Evolutionary conservation across 176 grass and related monocot species (phyloP), one percentile per base, ranked within the genome.

Genomic region (Puccinellia tenuiflora): DNA sequence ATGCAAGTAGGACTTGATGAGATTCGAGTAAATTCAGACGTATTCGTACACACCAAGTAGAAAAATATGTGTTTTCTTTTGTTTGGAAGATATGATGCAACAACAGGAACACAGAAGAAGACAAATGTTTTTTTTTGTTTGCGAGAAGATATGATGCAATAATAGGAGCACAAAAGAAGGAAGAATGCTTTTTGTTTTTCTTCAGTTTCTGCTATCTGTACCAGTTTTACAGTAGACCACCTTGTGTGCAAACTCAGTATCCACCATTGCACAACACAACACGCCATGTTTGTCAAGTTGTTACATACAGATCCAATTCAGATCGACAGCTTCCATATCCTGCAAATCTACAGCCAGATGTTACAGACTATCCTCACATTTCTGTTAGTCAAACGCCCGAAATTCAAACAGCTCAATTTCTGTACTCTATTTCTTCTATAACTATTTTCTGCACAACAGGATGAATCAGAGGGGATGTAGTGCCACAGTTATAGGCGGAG

Each of bases 201-300:
- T 74, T 65, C 45, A 62, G 45, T 54, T 63, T 82, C 26, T 73
- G 53, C 65, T 78, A 82, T 68, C 52, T 83, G 38, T 42, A 81
- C 52, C 37, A 79, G 43, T 54, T 28, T 72, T 71, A 89, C 83
- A 86, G 73, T 90, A 78, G 83, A 73, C 75, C 74, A 60, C 47
- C 71, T n/a, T n/a, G n/a, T 74, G 73, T 66, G 47, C 79, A 57
- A 79, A 15, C 38, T 31, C 74, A 75, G 66, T 56, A 74, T 86
- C 46, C 84, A 90, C 21, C 57, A 67, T 66, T 48, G 56, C 75
- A 86, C 56, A 39, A 78, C 73, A n/a, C 70, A 18, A 76, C 73
- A 67, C 67, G 30, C 12, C 74, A 68, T 14, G 56, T 73, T 64
- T 82, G 88, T 82, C 79, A 77, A 72, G 79, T 22, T 30, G 46